phyloP scores from a whole-genome alignment of 768 basidiomycete genomes.

The Clitopilus passeckerianus region DNA sequence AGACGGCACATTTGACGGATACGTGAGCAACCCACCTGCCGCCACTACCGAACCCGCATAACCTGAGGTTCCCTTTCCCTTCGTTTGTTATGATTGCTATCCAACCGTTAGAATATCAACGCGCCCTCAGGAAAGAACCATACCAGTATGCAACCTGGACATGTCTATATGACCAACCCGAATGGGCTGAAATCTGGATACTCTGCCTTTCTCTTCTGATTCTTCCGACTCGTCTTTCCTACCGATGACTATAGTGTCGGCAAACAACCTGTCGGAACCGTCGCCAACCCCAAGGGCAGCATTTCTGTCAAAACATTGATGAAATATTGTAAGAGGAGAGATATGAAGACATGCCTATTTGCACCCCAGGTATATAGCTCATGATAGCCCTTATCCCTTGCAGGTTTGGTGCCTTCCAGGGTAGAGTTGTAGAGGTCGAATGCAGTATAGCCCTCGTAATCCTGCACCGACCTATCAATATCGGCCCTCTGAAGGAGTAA shows the following conservation, averaged over 20 bases:
- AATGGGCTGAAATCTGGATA: slow-evolving; percentile 56
- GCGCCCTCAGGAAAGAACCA: slow-evolving; percentile 6
- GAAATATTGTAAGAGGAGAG: neutral
- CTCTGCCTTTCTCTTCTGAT: slow-evolving; percentile 21
- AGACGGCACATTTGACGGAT: neutral
- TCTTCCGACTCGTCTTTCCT: slow-evolving; percentile 24
- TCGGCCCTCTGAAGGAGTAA: slow-evolving; percentile 74
- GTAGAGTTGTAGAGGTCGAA: slow-evolving; percentile 95
- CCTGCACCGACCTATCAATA: slow-evolving; percentile 68
- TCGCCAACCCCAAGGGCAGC: slow-evolving; percentile 85
- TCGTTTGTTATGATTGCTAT: slow-evolving; percentile 69
- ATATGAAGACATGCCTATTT: slow-evolving; percentile 46
- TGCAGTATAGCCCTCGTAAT: slow-evolving; percentile 84
- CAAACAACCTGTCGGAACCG: slow-evolving; percentile 68
- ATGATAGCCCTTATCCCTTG: slow-evolving; percentile 25
- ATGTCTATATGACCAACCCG: slow-evolving; percentile 66
- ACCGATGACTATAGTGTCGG: slow-evolving; percentile 67
- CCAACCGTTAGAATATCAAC: neutral
- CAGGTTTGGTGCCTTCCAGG: slow-evolving; percentile 65
- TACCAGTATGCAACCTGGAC: slow-evolving; percentile 88
- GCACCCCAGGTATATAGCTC: slow-evolving; percentile 88
- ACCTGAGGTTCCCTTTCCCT: slow-evolving; percentile 60
- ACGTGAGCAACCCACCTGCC: slow-evolving; percentile 54
- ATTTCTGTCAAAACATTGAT: slow-evolving; percentile 44
- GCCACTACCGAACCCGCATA: slow-evolving; percentile 88